Evolutionary conservation across 768 basidiomycete species (phyloP), one percentile per base, ranked within the genome.

Genomic region (Boletus subparvulus): DNA sequence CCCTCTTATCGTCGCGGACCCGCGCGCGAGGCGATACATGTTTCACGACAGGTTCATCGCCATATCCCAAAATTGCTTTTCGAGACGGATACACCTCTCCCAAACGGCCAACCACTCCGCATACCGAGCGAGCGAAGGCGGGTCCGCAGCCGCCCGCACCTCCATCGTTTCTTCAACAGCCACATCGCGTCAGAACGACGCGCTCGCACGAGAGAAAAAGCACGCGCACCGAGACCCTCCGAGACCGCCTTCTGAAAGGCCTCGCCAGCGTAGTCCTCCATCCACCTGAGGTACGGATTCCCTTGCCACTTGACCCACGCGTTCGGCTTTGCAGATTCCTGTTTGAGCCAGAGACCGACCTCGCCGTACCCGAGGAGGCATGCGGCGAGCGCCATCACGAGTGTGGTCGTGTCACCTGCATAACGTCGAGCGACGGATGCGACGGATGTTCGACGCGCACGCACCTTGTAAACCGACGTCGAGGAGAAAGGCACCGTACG

Each of bases 351-450:
- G 40, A 92, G 73, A 1, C 94, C 94, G 0, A 94, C 92, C 68
- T 96, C 91, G 12, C 94, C 94, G 67, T 97, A 98, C 3, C 94
- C 95, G 0, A 96, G 74, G 10, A 96, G 77, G 68, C 95, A 98
- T 8, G 91, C 87, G 11, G 89, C 84, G 1, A 94, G 79, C 0
- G 91, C 88, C 74, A 97, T 85, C n/a, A 88, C 66, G 6, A 95
- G 74, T 57, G 82, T 86, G 36, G 82, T 80, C 5, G 81, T 69
- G 65, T 94, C 92, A 0, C 92, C 91, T 83, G 43, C 24, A 19
- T 40, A 13, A 9, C n/a, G 39, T 51, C 19, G 21, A 28, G 14
- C 30, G 46, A 19, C 37, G 17, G 10, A 10, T 21, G 3, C 14
- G 35, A 32, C 13, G 42, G 1, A 30, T 4, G 28, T 43, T 33